Evolutionary conservation across 202 grass and related monocot species (phyloP), one percentile per base, ranked within the genome.

Genomic region (Zoysia matrella): DNA sequence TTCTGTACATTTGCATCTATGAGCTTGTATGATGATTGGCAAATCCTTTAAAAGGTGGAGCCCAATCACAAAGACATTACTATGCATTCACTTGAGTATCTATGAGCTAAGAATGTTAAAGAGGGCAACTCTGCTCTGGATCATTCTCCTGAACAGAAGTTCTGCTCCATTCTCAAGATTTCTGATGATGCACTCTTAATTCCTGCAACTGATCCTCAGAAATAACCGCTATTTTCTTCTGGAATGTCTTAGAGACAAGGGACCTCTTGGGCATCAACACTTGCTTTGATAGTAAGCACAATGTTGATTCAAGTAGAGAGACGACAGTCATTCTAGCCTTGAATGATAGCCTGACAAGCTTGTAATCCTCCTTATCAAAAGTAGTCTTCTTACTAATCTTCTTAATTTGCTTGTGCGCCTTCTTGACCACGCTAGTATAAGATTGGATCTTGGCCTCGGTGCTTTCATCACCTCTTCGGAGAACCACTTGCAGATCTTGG

Each of bases 41-140:
- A 47, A 4, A 63, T 82, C 85, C 85, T 87, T 51, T 65, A 87
- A 87, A 73, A 78, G 7, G 67, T 4, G 50, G 79, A 82, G 44
- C 67, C 73, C 53, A 88, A 80, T 74, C 46, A 45, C 81, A 36
- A 63, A 47, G 71, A 15, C 12, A 13, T 11, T 80, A 63, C 54
- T 81, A 57, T 81, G 48, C 2, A 13, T 57, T 67, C 50, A 46
- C 69, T 74, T 50, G 4, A 14, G 80, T 4, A 68, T 88, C 80
- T 83, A 91, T 11, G 73, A 85, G 71, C 84, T 92, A 60, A 73
- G 74, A 39, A 73, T 69, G 75, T 95, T 95, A 10, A 92, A 76
- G 56, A 95, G 93, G 30, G 30, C 30, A 36, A 36, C 30, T 36
- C 30, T 36, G 30, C 30, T 36, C 30, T 36, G 30, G 30, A 36